These are phyloP conservation scores for Aspergillus hortae DNA, from an alignment of 2,329 filamentous ascomycete species.

Conservation along the genomic window DNA sequence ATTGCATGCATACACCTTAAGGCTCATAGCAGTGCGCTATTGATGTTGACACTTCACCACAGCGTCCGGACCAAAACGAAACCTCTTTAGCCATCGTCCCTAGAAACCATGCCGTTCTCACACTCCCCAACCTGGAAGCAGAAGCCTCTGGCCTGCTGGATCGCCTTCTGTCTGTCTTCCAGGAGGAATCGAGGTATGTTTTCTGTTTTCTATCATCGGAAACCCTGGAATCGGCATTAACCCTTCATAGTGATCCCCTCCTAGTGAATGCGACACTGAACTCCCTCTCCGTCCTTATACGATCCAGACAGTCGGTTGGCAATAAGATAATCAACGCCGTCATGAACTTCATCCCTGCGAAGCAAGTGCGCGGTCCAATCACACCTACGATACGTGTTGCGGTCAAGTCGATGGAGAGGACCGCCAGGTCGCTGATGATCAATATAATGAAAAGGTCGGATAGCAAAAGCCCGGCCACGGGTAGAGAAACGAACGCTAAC, in stretches of 20 bases:
- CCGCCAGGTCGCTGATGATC: conserved; percentile 75
- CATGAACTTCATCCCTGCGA: conserved; percentile 87
- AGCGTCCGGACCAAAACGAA: conserved; percentile 73
- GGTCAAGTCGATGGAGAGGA: conserved; percentile 92
- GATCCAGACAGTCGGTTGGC: conserved; percentile 73
- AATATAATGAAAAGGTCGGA: conserved; percentile 75
- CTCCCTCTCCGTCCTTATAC: conserved; percentile 76
- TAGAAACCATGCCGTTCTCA: conserved; percentile 74
- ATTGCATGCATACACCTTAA: not conserved
- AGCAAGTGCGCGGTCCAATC: conserved; percentile 71
- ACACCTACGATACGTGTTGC: conserved; percentile 77
- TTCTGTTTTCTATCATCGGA: not conserved
- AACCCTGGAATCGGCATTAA: conserved; percentile 1
- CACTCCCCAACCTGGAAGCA: conserved; percentile 78
- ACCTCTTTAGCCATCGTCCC: conserved; percentile 85
- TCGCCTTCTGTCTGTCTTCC: conserved; percentile 76
- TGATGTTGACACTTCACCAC: conserved; percentile 10
- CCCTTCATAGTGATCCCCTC: conserved; percentile 67
- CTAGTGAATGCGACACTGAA: conserved; percentile 90
- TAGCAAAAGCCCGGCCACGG: not conserved
- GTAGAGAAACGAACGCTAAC: conserved; percentile 16
- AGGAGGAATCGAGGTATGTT: conserved; percentile 74
- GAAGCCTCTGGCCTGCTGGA: conserved; percentile 90
- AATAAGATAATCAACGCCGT: conserved; percentile 83
- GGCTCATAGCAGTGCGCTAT: not conserved